phyloP scores from a whole-genome alignment of 2,329 filamentous ascomycete species.

The Pseudopyricularia javanii region DNA sequence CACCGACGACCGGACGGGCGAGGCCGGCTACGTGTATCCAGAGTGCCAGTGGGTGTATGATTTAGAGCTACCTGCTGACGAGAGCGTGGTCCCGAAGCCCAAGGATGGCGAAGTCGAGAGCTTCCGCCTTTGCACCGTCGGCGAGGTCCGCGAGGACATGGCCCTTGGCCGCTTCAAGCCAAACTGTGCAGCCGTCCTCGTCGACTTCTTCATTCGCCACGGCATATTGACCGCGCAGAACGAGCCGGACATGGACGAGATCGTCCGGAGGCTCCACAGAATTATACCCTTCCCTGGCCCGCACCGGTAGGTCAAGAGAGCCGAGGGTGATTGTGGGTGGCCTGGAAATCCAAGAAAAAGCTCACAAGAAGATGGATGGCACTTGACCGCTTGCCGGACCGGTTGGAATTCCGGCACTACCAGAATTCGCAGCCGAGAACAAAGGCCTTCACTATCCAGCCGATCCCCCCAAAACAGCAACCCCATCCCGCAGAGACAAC shows the following conservation, averaged over 20 bases:
- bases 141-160: slow-evolving; percentile 58
- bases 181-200: slow-evolving; percentile 72
- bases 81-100: slow-evolving; percentile 53
- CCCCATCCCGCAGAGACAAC: not conserved
- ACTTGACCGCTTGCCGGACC: not conserved
- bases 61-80: slow-evolving; percentile 56
- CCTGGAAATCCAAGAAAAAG: not conserved
- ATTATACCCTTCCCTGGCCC: slow-evolving; percentile 68
- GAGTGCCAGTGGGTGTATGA: slow-evolving; percentile 91
- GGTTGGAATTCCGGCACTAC: not conserved
- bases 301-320: slow-evolving; percentile 24
- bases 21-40: slow-evolving; percentile 72
- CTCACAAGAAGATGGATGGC: not conserved
- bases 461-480: not conserved
- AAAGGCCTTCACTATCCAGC: not conserved
- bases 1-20: slow-evolving; percentile 61
- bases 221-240: slow-evolving; percentile 68
- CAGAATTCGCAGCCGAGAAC: not conserved
- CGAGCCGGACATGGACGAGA: slow-evolving; percentile 67
- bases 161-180: slow-evolving; percentile 73
- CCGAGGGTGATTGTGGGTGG: not conserved
- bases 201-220: slow-evolving; percentile 86
- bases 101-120: slow-evolving; percentile 82
- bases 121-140: slow-evolving; percentile 66
- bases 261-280: slow-evolving; percentile 64